phyloP scores from a whole-genome alignment of 2,329 filamentous ascomycete species.

The Sporothrix protearum region DNA sequence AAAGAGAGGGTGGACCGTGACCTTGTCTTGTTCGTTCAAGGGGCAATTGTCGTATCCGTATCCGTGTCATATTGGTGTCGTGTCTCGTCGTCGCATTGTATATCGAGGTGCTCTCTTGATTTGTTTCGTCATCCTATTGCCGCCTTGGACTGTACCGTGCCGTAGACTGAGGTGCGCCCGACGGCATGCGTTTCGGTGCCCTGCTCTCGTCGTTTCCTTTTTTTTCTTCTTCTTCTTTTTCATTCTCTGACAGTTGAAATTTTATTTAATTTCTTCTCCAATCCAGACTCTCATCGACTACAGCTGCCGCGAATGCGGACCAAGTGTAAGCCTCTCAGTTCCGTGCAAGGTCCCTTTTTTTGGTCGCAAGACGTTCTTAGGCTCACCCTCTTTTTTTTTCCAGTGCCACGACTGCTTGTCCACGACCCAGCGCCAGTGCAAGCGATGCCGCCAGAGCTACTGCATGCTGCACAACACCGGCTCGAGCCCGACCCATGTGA shows the following conservation, averaged over 20 bases:
- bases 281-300: slow-evolving; percentile 19
- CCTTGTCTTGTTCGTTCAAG: not conserved
- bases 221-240: not conserved
- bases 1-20: not conserved
- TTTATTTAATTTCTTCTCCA: not conserved
- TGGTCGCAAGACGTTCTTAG: not conserved
- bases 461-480: slow-evolving; percentile 81
- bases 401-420: slow-evolving; percentile 74
- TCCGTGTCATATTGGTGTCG: not conserved
- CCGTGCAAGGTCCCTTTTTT: not conserved
- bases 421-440: slow-evolving; percentile 67
- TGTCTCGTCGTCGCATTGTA: not conserved
- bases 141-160: not conserved
- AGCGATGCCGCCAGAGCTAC: slow-evolving; percentile 72
- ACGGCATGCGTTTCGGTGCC: not conserved
- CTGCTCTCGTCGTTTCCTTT: too few relatives aligned
- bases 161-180: not conserved
- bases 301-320: slow-evolving; percentile 28
- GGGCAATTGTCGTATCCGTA: too few relatives aligned
- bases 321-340: slow-evolving; percentile 19
- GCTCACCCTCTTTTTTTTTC: not conserved
- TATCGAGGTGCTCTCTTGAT: not conserved
- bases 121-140: not conserved
- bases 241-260: not conserved
- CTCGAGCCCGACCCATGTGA: slow-evolving; percentile 61